Evolutionary conservation across 768 basidiomycete genomes (phyloP).

Genomic region (Suillus subluteus): DNA sequence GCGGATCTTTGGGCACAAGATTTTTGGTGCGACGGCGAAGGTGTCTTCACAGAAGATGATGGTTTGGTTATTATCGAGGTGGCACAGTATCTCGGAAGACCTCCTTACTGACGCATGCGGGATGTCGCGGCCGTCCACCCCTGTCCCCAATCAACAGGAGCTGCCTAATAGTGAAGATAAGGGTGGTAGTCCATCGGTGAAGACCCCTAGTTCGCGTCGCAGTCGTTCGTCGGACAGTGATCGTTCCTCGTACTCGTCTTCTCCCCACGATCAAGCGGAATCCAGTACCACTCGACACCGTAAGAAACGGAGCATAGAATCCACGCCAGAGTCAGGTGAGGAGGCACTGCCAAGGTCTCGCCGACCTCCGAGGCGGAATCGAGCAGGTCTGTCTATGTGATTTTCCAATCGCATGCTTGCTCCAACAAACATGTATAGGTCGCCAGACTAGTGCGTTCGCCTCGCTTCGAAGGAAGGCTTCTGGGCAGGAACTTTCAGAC

Average conservation of each 20-base stretch:
- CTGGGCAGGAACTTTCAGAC: constrained; percentile 16
- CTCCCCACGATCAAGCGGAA: constrained; percentile 16
- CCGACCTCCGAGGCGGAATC: not conserved
- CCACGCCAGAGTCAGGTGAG: constrained; percentile 11
- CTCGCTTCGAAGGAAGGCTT: not conserved
- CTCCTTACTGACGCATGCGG: constrained; percentile 32
- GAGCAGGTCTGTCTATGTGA: constrained; percentile 14
- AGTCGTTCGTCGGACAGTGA: constrained; percentile 10
- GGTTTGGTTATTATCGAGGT: constrained; percentile 36
- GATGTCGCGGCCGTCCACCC: constrained; percentile 20
- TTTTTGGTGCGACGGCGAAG: constrained; percentile 40
- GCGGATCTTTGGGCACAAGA: constrained; percentile 46
- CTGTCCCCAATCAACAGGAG: not conserved
- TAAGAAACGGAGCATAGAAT: constrained; percentile 19
- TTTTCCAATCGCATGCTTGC: constrained; percentile 8
- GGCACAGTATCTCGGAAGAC: constrained; percentile 29
- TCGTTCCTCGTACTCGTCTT: constrained; percentile 13
- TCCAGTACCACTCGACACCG: constrained; percentile 21
- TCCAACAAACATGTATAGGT: constrained; percentile 1
- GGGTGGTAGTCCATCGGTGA: not conserved
- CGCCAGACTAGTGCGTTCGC: not conserved
- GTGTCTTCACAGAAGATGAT: constrained; percentile 31
- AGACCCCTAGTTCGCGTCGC: constrained; percentile 17
- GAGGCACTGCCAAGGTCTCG: not conserved
- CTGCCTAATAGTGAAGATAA: not conserved